Conservation (phyloP, 2,329 filamentous ascomycete genomes). For the Dryadomyces quercivorus region DNA sequence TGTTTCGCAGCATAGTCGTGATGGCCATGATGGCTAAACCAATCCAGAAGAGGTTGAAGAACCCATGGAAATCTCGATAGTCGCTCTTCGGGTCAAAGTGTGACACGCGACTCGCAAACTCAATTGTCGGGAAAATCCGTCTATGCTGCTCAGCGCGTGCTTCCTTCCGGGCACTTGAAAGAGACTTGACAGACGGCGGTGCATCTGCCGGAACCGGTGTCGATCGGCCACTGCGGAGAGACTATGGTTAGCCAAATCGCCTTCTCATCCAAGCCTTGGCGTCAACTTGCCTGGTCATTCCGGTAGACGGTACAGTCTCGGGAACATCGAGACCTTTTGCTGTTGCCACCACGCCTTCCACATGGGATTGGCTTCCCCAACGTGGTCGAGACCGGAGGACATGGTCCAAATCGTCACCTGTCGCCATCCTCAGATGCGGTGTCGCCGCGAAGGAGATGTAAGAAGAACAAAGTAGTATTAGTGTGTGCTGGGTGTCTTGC, state of each 20-base stretch:
- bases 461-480: background rate
- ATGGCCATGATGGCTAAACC: conserved; percentile 93
- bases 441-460: background rate
- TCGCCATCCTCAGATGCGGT: background rate
- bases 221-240: conserved; percentile 53
- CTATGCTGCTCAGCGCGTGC: conserved; percentile 69
- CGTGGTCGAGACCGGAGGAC: conserved; percentile 36
- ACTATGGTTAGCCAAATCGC: background rate
- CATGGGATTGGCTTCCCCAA: conserved; percentile 36
- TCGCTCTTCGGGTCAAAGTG: conserved; percentile 91
- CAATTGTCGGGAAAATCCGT: conserved; percentile 83
- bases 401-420: conserved; percentile 22
- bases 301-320: conserved; percentile 25
- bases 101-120: conserved; percentile 81
- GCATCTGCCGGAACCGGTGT: conserved; percentile 82
- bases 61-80: conserved; percentile 89
- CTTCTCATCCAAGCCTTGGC: background rate
- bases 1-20: conserved; percentile 83
- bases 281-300: conserved; percentile 29
- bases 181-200: conserved; percentile 78
- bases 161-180: conserved; percentile 75
- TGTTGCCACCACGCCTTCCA: conserved; percentile 15
- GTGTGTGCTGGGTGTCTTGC: background rate
- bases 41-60: conserved; percentile 98
- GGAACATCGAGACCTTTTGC: conserved; percentile 18